Conservation (phyloP, 2,329 filamentous ascomycete species). For the Scedosporium apiospermum region DNA sequence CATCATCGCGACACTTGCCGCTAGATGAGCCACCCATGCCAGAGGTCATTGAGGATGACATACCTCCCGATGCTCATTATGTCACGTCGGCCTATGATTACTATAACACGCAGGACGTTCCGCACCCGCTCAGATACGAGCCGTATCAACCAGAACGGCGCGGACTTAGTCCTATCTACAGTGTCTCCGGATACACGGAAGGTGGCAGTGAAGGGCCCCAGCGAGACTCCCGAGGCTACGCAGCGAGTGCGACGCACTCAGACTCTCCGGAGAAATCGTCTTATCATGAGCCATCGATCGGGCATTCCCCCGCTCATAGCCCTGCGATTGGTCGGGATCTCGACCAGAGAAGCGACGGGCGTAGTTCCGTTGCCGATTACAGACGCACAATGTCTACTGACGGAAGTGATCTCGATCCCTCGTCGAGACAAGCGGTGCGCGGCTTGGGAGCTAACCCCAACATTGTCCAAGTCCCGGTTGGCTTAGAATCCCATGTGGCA, state of each 20-base stretch:
- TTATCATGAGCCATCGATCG: conserved; percentile 27
- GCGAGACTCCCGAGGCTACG: conserved; percentile 46
- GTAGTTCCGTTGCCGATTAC: conserved; percentile 47
- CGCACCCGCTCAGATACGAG: conserved; percentile 55
- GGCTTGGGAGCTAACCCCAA: conserved; percentile 65
- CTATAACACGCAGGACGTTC: conserved; percentile 52
- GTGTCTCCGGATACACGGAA: conserved; percentile 77
- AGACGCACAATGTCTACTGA: conserved; percentile 40
- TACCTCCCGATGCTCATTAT: conserved; percentile 36
- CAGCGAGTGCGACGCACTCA: conserved; percentile 40
- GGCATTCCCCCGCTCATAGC: conserved; percentile 40
- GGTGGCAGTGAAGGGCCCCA: conserved; percentile 32
- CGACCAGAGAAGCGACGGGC: conserved; percentile 31
- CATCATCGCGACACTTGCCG: conserved; percentile 7
- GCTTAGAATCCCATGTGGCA: conserved; percentile 82
- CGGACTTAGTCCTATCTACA: conserved; percentile 80
- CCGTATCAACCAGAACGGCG: conserved; percentile 60
- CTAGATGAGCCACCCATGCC: conserved; percentile 4
- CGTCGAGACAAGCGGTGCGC: conserved; percentile 60
- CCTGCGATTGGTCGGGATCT: conserved; percentile 39
- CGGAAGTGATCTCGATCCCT: conserved; percentile 48
- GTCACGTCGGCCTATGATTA: conserved; percentile 31
- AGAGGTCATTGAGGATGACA: conserved; percentile 11
- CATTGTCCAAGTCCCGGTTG: conserved; percentile 62
- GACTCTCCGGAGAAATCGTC: conserved; percentile 54